Evolutionary conservation across 129 eudicot genomes (phyloP).

Genomic region (Centrapalus pauciflorus): DNA sequence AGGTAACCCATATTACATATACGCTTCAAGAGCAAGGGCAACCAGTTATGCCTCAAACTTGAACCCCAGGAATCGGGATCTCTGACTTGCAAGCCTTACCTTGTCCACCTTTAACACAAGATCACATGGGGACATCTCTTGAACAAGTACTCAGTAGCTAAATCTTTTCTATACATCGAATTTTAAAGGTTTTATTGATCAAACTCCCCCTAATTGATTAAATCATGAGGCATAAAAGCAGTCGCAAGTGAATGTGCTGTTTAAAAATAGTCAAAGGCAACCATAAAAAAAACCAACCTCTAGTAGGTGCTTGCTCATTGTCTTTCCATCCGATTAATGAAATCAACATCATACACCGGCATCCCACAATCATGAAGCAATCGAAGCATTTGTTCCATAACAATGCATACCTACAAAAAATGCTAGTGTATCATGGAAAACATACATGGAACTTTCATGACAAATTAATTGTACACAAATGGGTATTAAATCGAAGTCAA

Average conservation of each 20-base stretch:
- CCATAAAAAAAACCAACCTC: conserved; percentile 54
- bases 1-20: too few species aligned
- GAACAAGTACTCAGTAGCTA: too few species aligned
- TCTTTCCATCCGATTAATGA: conserved; percentile 90
- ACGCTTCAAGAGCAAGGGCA: too few species aligned
- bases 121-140: too few species aligned
- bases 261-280: neutral
- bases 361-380: conserved; percentile 94
- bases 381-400: conserved; percentile 98
- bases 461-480: neutral
- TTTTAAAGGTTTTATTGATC: too few species aligned
- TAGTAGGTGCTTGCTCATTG: conserved; percentile 80
- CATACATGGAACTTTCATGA: neutral
- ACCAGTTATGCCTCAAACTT: too few species aligned
- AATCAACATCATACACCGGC: conserved; percentile 89
- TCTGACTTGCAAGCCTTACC: too few species aligned
- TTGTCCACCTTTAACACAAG: too few species aligned
- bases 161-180: too few species aligned
- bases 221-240: neutral
- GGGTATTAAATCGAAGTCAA: neutral
- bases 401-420: conserved; percentile 69
- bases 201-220: too few species aligned
- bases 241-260: neutral
- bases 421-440: neutral
- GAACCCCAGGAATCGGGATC: too few species aligned